phyloP scores from a whole-genome alignment of 2,329 filamentous ascomycete genomes.

The Salinomyces thailandicus region DNA sequence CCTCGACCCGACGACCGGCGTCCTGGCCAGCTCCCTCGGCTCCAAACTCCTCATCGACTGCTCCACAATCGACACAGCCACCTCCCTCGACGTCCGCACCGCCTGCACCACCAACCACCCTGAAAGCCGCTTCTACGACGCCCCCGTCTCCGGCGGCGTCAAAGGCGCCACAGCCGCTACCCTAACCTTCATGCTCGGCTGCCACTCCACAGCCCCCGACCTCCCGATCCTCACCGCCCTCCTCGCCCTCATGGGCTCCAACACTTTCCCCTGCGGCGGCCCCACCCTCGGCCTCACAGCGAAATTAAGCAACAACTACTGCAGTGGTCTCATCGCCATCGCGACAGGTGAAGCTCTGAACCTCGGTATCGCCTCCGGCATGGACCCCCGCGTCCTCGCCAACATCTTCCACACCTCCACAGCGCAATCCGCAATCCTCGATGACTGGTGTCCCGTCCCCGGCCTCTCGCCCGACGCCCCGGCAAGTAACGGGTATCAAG shows the following conservation, averaged over 20 bases:
- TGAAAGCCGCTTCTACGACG: constrained; percentile 41
- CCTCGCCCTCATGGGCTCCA: constrained; percentile 42
- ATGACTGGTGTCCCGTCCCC: constrained; percentile 43
- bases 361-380: constrained; percentile 48
- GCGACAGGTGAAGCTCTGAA: constrained; percentile 49
- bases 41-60: constrained; percentile 44
- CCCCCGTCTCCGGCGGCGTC: constrained; percentile 44
- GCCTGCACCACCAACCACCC: constrained; percentile 30
- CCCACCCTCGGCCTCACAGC: constrained; percentile 47
- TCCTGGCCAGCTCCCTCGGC: constrained; percentile 32
- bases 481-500: constrained; percentile 39
- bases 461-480: constrained; percentile 40
- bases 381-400: constrained; percentile 45
- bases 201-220: constrained; percentile 36
- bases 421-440: constrained; percentile 43
- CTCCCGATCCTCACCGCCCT: constrained; percentile 35
- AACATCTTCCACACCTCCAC: constrained; percentile 43
- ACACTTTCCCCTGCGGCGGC: constrained; percentile 47
- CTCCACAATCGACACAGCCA: constrained; percentile 46
- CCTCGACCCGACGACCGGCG: constrained; percentile 34
- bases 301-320: constrained; percentile 53
- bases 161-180: constrained; percentile 43
- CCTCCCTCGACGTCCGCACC: constrained; percentile 37
- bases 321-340: constrained; percentile 49
- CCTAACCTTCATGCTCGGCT: constrained; percentile 47